Conservation (phyloP, 2,329 filamentous ascomycete genomes). For the Graphium sp. region DNA sequence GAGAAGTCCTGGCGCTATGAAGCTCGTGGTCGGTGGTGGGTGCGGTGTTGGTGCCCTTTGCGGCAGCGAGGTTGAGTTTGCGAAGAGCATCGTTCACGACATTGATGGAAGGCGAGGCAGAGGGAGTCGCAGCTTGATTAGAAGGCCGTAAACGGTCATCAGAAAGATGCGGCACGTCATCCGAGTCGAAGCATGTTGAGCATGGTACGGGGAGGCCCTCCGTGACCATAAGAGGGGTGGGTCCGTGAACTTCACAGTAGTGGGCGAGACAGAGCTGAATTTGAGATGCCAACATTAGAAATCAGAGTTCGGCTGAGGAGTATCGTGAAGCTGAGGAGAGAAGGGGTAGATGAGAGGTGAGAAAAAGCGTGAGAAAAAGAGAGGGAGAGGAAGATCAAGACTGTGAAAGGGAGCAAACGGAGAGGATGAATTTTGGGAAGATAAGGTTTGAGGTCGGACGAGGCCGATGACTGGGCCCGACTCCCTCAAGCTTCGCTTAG, state of each 20-base stretch:
- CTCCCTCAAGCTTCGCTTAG: too few relatives aligned
- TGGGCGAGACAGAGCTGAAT: slow-evolving; percentile 48
- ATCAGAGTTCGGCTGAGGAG: neutral
- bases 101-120: slow-evolving; percentile 16
- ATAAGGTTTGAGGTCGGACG: too few relatives aligned
- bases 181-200: slow-evolving; percentile 36
- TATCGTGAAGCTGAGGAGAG: neutral
- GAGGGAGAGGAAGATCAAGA: neutral
- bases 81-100: slow-evolving; percentile 28
- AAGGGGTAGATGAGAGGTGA: neutral
- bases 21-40: slow-evolving; percentile 26
- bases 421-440: neutral
- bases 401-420: neutral
- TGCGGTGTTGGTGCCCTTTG: slow-evolving; percentile 22
- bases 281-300: neutral
- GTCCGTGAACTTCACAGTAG: slow-evolving; percentile 55
- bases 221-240: slow-evolving; percentile 53
- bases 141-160: slow-evolving; percentile 6
- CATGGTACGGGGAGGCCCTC: slow-evolving; percentile 47
- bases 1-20: slow-evolving; percentile 21
- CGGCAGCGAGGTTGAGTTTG: slow-evolving; percentile 22
- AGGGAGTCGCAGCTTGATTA: slow-evolving; percentile 20
- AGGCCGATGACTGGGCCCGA: too few relatives aligned
- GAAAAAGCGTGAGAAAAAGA: neutral
- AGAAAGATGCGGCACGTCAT: slow-evolving; percentile 8